Base-by-base conservation (phyloP, 78 protist genomes). In the Polysphondylium violaceum region DNA sequence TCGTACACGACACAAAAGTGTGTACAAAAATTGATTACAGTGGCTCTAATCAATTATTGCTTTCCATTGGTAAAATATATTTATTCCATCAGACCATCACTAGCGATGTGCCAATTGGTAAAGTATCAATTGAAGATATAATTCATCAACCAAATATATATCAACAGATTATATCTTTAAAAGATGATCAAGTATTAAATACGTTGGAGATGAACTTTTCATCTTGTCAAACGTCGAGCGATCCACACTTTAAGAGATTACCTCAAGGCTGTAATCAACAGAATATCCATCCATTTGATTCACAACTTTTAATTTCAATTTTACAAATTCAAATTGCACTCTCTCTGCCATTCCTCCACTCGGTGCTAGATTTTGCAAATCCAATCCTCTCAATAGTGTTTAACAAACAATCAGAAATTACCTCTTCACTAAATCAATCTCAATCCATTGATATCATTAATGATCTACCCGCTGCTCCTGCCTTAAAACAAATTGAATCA, bases 41-140 rank as follows among this genome's bases (percentile, higher is more conserved):
- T 79, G 63, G 41, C 7, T 41, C 47, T 7, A 64, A 36, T 3
- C n/a, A n/a, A 38, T 31, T 51, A 11, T 29, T 21, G 3, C 1
- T 79, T 14, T 50, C 51, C 21, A 36, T 79, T 67, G 89, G 89
- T 25, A 79, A 79, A 36, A 27, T 79, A 1, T 47, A 79, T 36
- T 23, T 79, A 53, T 40, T 67, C 35, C 36, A n/a, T 68, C 53
- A 47, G 36, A 68, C 31, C 50, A 65, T 17, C 29, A 65, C 31
- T 51, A 65, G 31, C 43, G 33, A n/a, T 65, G 55, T 21, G n/a
- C 53, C 19, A 36, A n/a, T n/a, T n/a, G n/a, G n/a, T n/a, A n/a
- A 0, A 2, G 23, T 38, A 38, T n/a, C 44, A 16, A 65, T 38
- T 21, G 53, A 65, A n/a, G 16, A 5, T 23, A 65, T 65, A 2